Base-by-base conservation (phyloP, 371 early-diverging fungal species). In the Scutellospora calospora region DNA sequence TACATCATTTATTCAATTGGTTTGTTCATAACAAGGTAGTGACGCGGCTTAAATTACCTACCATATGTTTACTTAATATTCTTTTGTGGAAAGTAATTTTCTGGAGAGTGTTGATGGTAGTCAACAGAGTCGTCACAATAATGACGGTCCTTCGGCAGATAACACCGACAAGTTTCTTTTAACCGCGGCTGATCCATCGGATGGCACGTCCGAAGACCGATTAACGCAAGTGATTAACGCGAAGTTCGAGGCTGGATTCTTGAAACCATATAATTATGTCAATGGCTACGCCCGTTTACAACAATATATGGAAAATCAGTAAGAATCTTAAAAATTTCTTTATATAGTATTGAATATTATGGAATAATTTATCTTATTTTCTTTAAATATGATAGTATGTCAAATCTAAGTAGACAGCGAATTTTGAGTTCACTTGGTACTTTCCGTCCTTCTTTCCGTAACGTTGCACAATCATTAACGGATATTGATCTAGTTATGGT, bases 261-360 rank as follows among this genome's bases (percentile, higher is more conserved):
- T 98, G 69, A 96, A 95, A 82, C 98, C 98, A 0, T 96, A 95
- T 90, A 96, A 97, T 86, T 97, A 97, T 86, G 95, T 95, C 79
- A 93, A 91, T 85, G 94, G 94, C 0, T 98, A 98, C 84, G 89
- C 95, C n/a, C 88, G 95, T 27, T 87, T 98, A 74, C 95, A 95
- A 81, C 87, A 87, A 73, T 97, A 94, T 85, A 96, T 97, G 96
- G 97, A 97, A 80, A 88, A 88, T 75, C 89, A 96, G 93, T 91
- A 88, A 85, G 89, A 69, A 25, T 18, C 33, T 55, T 29, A 38
- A 29, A 25, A 18, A 11, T 20, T 20, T 22, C 65, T 63, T 20
- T 63, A 51, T 45, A 12, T 35, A 35, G 8, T 6, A 11, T 45
- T 45, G 11, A 45, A 45, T 45, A 9, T 45, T 45, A 12, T 45